Percentiles rank a stretch among this genome's conserved stretches.
These are phyloP conservation scores for Poronia punctata DNA, from an alignment of 495 filamentous ascomycete species.

Conservation along the genomic window DNA sequence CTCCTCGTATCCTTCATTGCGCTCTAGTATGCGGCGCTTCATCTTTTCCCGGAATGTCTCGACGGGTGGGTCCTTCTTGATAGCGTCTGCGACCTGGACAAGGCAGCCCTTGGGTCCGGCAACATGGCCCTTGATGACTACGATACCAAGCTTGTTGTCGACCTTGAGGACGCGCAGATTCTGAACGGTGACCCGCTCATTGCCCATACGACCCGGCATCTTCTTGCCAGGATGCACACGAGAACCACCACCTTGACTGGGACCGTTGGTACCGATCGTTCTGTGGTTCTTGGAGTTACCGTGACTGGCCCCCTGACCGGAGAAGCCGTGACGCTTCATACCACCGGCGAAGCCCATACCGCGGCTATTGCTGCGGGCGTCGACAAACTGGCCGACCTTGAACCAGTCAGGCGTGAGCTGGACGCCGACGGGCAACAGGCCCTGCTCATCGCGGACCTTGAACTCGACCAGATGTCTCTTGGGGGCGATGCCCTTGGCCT, in stretches of 20 bases:
- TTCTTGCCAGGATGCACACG: conserved; percentile 91
- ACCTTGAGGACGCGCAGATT: conserved; percentile 84
- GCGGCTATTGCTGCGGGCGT: conserved; percentile 67
- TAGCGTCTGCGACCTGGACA: conserved; percentile 81
- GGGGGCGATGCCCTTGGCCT: conserved; percentile 66
- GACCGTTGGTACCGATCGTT: conserved; percentile 79
- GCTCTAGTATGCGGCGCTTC: conserved; percentile 26
- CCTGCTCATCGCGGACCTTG: conserved; percentile 63
- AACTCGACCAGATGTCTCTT: conserved; percentile 83
- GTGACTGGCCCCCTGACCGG: conserved; percentile 85
- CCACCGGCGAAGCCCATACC: conserved; percentile 93
- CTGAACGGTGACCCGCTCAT: conserved; percentile 76
- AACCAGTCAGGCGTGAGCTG: conserved; percentile 79
- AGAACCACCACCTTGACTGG: conserved; percentile 83
- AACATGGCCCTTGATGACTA: conserved; percentile 80
- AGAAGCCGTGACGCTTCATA: conserved; percentile 90
- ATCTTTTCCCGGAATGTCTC: conserved; percentile 35
- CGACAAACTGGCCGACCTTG: conserved; percentile 80
- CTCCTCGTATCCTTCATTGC: conserved; percentile 31
- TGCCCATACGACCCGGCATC: conserved; percentile 95
- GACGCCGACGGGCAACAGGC: conserved; percentile 64
- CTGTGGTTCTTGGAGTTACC: conserved; percentile 90
- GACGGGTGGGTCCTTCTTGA: conserved; percentile 81
- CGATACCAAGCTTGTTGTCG: conserved; percentile 73
- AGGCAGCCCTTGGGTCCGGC: conserved; percentile 77